A percentile compares a stretch with the other conserved stretches of the same genome.
phyloP scores from a whole-genome alignment of 2,329 filamentous ascomycete genomes.

The Stylonectria norvegica region DNA sequence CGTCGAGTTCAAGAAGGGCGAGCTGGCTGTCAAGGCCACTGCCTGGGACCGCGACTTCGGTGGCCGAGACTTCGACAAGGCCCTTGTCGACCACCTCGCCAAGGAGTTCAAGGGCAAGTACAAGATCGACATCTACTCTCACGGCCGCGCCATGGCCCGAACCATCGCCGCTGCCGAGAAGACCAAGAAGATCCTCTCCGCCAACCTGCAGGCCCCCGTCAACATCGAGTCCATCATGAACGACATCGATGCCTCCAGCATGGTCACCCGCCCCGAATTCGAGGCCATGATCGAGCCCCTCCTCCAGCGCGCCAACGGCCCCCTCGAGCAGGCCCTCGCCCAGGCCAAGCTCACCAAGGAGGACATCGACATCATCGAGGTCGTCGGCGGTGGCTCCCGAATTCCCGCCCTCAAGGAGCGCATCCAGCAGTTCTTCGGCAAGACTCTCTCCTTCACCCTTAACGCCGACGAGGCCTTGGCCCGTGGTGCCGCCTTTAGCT shows the following conservation, averaged over 20 bases:
- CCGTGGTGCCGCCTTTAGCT: conserved; percentile 94
- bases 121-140: conserved; percentile 91
- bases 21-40: conserved; percentile 89
- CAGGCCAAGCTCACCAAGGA: conserved; percentile 88
- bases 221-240: conserved; percentile 99
- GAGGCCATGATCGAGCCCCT: conserved; percentile 87
- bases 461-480: conserved; percentile 98
- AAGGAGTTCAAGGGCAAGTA: conserved; percentile 97
- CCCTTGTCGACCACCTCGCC: conserved; percentile 88
- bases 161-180: conserved; percentile 89
- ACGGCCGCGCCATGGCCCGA: conserved; percentile 85
- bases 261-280: conserved; percentile 91
- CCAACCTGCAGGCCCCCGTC: conserved; percentile 86
- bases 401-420: conserved; percentile 88
- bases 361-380: conserved; percentile 89
- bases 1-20: conserved; percentile 95
- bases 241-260: conserved; percentile 82
- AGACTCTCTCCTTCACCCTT: conserved; percentile 88
- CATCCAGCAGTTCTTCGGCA: conserved; percentile 88
- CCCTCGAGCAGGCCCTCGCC: conserved; percentile 88
- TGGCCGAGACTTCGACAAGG: conserved; percentile 95
- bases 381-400: conserved; percentile 92
- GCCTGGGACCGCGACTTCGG: conserved; percentile 95
- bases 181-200: conserved; percentile 96
- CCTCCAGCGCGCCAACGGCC: conserved; percentile 65